These are phyloP conservation scores for Moesziomyces sp. DNA, from an alignment of 1,284 basidiomycete genomes.

Conservation along the genomic window DNA sequence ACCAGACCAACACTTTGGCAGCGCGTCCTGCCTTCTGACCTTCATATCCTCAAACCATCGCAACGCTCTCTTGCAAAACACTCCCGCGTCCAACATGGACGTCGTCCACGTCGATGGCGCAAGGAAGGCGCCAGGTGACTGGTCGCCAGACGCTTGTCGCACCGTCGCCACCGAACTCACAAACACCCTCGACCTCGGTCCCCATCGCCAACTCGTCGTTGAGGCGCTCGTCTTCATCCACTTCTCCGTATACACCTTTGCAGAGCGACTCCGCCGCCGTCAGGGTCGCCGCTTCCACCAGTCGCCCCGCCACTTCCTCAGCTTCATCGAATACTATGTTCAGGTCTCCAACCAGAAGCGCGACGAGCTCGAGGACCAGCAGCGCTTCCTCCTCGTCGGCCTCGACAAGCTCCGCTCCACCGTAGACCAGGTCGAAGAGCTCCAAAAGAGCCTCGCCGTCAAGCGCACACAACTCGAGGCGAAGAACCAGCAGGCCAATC, in stretches of 20 bases:
- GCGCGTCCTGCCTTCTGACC: neutral
- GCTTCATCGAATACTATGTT: constrained; percentile 98
- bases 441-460: constrained; percentile 92
- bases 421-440: constrained; percentile 79
- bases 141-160: constrained; percentile 66
- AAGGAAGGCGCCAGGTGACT: constrained; percentile 64
- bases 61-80: neutral
- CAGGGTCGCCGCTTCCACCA: constrained; percentile 95
- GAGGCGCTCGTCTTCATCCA: constrained; percentile 95
- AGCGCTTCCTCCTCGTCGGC: constrained; percentile 97
- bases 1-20: no score
- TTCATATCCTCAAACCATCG: constrained; percentile 3
- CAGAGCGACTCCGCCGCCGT: constrained; percentile 85
- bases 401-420: constrained; percentile 96
- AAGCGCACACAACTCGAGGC: constrained; percentile 92
- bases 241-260: constrained; percentile 87
- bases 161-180: constrained; percentile 65
- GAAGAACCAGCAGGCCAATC: constrained; percentile 94
- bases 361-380: constrained; percentile 98
- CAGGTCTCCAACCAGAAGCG: constrained; percentile 96
- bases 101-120: constrained; percentile 42
- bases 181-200: constrained; percentile 61
- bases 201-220: constrained; percentile 73
- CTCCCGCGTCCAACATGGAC: constrained; percentile 33
- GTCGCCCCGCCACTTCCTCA: constrained; percentile 97